Conservation (phyloP, 306 rosid genomes). For the Medicago arabica region DNA sequence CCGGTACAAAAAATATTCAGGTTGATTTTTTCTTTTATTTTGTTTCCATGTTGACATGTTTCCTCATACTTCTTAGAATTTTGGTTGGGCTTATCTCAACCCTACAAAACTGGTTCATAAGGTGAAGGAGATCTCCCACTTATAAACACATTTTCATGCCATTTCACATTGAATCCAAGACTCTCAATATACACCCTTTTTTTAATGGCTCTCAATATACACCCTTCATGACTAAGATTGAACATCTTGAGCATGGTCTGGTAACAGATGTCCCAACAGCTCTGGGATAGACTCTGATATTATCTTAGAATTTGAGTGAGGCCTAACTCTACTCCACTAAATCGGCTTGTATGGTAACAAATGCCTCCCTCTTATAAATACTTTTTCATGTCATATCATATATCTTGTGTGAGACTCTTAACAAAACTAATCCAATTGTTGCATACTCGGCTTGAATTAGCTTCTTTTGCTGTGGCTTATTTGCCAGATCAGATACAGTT, state of each 20-base stretch:
- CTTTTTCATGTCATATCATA: not conserved
- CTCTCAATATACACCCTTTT: not conserved
- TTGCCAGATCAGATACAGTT: not conserved
- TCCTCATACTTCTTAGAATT: not conserved
- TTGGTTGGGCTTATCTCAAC: not conserved
- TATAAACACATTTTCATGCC: not conserved
- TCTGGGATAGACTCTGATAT: not conserved
- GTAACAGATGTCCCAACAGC: not conserved
- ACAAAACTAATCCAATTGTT: not conserved
- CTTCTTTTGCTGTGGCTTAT: constrained; percentile 18
- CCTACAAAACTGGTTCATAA: not conserved
- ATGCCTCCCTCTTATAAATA: not conserved
- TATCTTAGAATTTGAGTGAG: not conserved
- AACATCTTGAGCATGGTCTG: not conserved
- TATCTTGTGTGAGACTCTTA: not conserved
- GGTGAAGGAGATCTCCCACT: not conserved
- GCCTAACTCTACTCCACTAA: not conserved
- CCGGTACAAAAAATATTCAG: not conserved
- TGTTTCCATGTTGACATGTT: not conserved
- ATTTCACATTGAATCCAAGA: not conserved
- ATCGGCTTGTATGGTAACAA: not conserved
- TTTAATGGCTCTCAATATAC: not conserved
- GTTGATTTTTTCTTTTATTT: not conserved
- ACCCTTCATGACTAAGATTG: not conserved
- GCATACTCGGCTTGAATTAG: constrained; percentile 7